phyloP scores from a whole-genome alignment of 2,329 filamentous ascomycete genomes.

The Xylariaceae sp. region DNA sequence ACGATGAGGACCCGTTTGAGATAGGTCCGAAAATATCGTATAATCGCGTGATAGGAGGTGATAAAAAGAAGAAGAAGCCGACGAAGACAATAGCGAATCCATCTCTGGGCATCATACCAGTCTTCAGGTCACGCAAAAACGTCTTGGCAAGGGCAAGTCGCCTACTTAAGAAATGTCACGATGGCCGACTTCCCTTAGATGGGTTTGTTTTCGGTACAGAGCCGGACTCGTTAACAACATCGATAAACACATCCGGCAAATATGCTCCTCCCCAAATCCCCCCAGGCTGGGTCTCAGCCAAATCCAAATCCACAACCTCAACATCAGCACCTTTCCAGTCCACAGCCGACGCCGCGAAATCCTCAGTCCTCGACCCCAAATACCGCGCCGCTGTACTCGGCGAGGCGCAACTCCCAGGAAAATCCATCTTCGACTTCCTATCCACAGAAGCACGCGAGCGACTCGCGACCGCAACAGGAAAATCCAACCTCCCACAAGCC shows the following conservation, averaged over 20 bases:
- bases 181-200: conserved; percentile 73
- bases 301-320: conserved; percentile 35
- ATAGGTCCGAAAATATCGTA: conserved; percentile 89
- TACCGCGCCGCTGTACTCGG: conserved; percentile 76
- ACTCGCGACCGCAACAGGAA: conserved; percentile 72
- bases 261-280: conserved; percentile 68
- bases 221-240: conserved; percentile 43
- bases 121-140: conserved; percentile 71
- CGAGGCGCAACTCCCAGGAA: conserved; percentile 76
- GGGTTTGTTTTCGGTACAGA: conserved; percentile 71
- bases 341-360: conserved; percentile 66
- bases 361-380: conserved; percentile 70
- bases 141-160: conserved; percentile 35
- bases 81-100: conserved; percentile 54
- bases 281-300: conserved; percentile 67
- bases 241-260: conserved; percentile 38
- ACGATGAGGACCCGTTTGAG: conserved; percentile 92
- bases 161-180: conserved; percentile 68
- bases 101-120: conserved; percentile 60
- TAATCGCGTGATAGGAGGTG: conserved; percentile 73
- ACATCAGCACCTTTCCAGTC: conserved; percentile 16
- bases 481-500: conserved; percentile 70
- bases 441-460: conserved; percentile 72
- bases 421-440: conserved; percentile 94
- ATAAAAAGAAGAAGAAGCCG: conserved; percentile 72